Percentiles rank a stretch among this genome's conserved stretches.
Conservation (phyloP, 164 flowering plant genomes). For the Santalum album region DNA sequence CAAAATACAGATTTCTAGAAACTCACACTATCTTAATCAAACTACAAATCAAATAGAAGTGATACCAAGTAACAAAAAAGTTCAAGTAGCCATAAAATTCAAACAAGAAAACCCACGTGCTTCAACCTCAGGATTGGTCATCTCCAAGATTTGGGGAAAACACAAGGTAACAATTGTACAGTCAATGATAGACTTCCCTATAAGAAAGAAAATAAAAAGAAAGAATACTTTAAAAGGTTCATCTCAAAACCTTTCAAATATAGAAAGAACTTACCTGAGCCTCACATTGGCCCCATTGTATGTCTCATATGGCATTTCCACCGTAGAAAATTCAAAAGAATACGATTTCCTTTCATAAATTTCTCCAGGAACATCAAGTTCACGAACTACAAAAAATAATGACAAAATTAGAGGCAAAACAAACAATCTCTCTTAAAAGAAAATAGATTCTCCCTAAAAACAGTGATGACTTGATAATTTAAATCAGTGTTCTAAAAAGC, state of each 20-base stretch:
- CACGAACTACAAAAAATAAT: slow-evolving; percentile 56
- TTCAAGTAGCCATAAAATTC: neutral
- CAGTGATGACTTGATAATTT: neutral
- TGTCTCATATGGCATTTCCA: slow-evolving; percentile 97
- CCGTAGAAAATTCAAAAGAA: slow-evolving; percentile 93
- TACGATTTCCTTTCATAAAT: slow-evolving; percentile 85
- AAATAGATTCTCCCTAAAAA: neutral
- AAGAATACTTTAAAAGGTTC: neutral
- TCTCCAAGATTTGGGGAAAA: no score
- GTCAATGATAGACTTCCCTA: no score
- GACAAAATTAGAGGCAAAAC: no score
- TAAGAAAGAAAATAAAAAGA: neutral
- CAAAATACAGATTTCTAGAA: no score
- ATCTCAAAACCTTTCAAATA: neutral
- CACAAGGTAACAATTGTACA: no score
- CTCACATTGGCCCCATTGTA: slow-evolving; percentile 94
- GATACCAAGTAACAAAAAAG: neutral
- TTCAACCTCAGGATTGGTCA: no score
- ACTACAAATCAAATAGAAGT: neutral
- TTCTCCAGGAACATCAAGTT: slow-evolving; percentile 96
- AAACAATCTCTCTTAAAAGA: neutral
- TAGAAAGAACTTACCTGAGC: slow-evolving; percentile 53
- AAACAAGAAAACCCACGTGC: neutral
- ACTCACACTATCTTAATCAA: no score
- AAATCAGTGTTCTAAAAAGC: no score